A percentile compares a stretch with the other conserved stretches of the same genome.
Conservation (phyloP, 2,329 filamentous ascomycete genomes). For the Fusarium cicatricum region DNA sequence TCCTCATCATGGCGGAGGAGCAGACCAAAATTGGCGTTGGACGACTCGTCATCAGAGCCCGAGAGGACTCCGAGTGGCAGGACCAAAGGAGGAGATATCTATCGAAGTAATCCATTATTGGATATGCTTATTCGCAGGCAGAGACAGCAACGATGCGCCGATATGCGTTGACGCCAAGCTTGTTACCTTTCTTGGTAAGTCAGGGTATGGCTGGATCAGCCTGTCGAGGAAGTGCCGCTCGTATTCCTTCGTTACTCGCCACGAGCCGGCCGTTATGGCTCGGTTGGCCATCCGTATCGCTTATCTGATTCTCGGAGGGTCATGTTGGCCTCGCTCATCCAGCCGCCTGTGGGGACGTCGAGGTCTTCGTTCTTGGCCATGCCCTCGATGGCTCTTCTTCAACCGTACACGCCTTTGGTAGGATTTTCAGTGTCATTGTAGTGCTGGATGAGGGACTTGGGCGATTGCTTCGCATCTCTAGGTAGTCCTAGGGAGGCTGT, state of each 20-base stretch:
- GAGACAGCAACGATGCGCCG: constrained; percentile 42
- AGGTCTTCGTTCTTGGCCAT: constrained; percentile 40
- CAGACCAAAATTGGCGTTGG: constrained; percentile 53
- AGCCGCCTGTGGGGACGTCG: constrained; percentile 45
- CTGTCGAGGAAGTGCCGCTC: constrained; percentile 51
- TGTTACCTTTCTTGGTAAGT: constrained; percentile 43
- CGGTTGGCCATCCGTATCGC: constrained; percentile 35
- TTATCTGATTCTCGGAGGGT: constrained; percentile 43
- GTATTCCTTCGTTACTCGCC: constrained; percentile 46
- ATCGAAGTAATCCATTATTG: constrained; percentile 39
- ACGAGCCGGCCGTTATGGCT: constrained; percentile 40
- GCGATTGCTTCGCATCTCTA: not conserved
- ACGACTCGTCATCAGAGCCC: constrained; percentile 51
- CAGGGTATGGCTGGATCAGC: constrained; percentile 44
- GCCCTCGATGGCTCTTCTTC: constrained; percentile 38
- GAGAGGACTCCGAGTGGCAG: constrained; percentile 38
- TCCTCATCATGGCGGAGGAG: constrained; percentile 54
- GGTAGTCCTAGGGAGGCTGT: not conserved
- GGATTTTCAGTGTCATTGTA: not conserved
- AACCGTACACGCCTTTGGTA: constrained; percentile 27
- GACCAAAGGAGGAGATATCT: constrained; percentile 27
- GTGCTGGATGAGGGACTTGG: not conserved
- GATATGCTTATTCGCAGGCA: constrained; percentile 38
- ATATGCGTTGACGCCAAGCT: constrained; percentile 50
- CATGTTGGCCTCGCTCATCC: constrained; percentile 46